Evolutionary conservation across 768 basidiomycete species (phyloP), one percentile per base, ranked within the genome.

Genomic region (Grammothele lineata): DNA sequence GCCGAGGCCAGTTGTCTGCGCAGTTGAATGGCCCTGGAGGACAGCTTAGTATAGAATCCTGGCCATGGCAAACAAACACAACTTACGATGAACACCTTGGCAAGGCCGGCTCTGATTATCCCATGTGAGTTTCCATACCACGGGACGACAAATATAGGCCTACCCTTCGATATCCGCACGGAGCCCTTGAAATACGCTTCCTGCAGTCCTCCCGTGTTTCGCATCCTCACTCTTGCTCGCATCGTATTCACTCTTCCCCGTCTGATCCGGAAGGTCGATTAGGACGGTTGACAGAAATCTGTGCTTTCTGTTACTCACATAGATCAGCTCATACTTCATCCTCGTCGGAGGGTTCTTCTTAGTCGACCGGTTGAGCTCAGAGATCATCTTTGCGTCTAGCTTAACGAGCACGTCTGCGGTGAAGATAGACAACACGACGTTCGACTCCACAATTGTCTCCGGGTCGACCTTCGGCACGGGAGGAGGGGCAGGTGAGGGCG

Each of bases 301-400:
- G 4, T 3, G 21, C 2, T 35, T 3, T 34, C 8, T 14, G 23
- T 24, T 8, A 63, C 81, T 53, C 43, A 88, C 86, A 69, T 90
- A 98, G 33, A 99, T 91, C 11, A 99, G 72, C 55, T 87, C 81
- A 45, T 88, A 87, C 45, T 75, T 81, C 61, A 93, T 77, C 42
- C 71, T 77, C 4, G 67, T 69, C 0, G 95, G 95, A 0, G 91
- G 87, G 45, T 88, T 84, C 72, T 99, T 99, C 77, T 97, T 97
- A 10, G 94, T 99, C 1, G 92, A 89, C 48, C 95, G 74, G 49
- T 87, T 77, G 26, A 98, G 70, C 63, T 97, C 95, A 8, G 70
- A 63, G 2, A 78, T 71, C 39, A 86, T 68, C 59, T 85, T 87
- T 64, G 78, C 74, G 51, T 80, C 80, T 15, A 89, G 62, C 35